Conservation (phyloP, 1,284 basidiomycete species). For the Acaromyces ingoldii region DNA sequence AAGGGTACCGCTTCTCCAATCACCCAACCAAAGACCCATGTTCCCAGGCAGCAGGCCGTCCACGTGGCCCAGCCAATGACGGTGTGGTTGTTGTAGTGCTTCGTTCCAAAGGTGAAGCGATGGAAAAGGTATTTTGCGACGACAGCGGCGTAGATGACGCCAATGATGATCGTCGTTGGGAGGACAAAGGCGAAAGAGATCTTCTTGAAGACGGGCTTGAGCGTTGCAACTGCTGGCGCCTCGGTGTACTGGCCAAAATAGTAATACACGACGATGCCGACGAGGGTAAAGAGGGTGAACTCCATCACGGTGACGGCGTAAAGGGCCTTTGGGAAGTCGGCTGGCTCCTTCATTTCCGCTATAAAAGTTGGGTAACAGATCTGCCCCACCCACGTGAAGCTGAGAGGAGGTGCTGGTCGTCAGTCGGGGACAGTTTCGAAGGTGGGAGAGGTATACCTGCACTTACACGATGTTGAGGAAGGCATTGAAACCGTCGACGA, state of each 20-base stretch:
- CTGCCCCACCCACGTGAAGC: too few species aligned
- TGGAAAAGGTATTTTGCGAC: slow-evolving; percentile 47
- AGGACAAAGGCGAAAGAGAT: slow-evolving; percentile 48
- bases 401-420: too few species aligned
- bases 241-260: slow-evolving; percentile 53
- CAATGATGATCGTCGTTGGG: slow-evolving; percentile 50
- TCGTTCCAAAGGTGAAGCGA: slow-evolving; percentile 38
- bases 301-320: slow-evolving; percentile 57
- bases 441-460: not conserved
- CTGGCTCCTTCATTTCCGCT: slow-evolving; percentile 61
- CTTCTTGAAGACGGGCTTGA: slow-evolving; percentile 34
- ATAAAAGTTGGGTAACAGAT: slow-evolving; percentile 54
- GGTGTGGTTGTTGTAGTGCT: slow-evolving; percentile 56
- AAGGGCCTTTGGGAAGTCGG: slow-evolving; percentile 62
- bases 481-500: slow-evolving; percentile 57
- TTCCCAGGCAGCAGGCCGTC: slow-evolving; percentile 58
- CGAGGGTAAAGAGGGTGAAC: slow-evolving; percentile 61
- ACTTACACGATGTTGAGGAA: slow-evolving; percentile 55
- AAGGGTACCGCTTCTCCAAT: slow-evolving; percentile 58
- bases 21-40: slow-evolving; percentile 63
- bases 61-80: slow-evolving; percentile 61
- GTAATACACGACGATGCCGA: slow-evolving; percentile 63
- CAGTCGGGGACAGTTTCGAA: not conserved
- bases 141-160: slow-evolving; percentile 46
- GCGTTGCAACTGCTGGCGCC: slow-evolving; percentile 37